Conservation (phyloP, 2,329 filamentous ascomycete genomes). For the Boeremia exigua region DNA sequence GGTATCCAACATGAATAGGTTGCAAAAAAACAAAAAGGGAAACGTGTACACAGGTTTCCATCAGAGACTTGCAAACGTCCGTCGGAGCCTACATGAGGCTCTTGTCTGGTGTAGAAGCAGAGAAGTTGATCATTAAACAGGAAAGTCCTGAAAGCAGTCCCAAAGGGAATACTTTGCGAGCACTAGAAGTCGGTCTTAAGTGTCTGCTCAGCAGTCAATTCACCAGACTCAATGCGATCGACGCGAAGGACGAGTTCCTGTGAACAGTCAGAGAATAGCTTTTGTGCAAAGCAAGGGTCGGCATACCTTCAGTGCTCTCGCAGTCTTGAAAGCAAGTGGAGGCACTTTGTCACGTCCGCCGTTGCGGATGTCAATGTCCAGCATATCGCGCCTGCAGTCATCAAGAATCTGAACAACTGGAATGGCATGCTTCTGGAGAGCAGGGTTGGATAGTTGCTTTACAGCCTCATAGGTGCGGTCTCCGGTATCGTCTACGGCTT, state of each 20-base stretch:
- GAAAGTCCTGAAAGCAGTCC: background rate
- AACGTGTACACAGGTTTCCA: background rate
- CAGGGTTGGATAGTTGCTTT: constrained; percentile 56
- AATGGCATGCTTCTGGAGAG: constrained; percentile 58
- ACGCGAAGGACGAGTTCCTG: constrained; percentile 52
- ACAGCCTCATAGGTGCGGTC: constrained; percentile 64
- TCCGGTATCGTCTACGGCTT: constrained; percentile 73
- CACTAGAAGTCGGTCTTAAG: constrained; percentile 41
- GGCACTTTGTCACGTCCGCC: constrained; percentile 71
- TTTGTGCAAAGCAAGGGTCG: rapidly evolving
- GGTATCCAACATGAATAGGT: constrained; percentile 18
- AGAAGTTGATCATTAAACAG: background rate
- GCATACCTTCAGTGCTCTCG: constrained; percentile 74
- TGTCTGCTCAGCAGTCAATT: constrained; percentile 43
- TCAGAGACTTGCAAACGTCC: constrained; percentile 6
- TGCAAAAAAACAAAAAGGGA: background rate
- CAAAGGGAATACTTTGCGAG: background rate
- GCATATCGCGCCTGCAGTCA: constrained; percentile 68
- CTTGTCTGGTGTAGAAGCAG: constrained; percentile 1
- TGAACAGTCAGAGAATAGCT: background rate
- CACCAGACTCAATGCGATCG: constrained; percentile 49
- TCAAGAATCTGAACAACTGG: constrained; percentile 64
- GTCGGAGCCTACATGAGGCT: background rate
- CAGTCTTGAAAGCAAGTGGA: constrained; percentile 86
- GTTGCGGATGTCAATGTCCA: constrained; percentile 65